These are phyloP conservation scores for Metrosideros polymorpha DNA, from an alignment of 441 rosid species.

Conservation along the genomic window DNA sequence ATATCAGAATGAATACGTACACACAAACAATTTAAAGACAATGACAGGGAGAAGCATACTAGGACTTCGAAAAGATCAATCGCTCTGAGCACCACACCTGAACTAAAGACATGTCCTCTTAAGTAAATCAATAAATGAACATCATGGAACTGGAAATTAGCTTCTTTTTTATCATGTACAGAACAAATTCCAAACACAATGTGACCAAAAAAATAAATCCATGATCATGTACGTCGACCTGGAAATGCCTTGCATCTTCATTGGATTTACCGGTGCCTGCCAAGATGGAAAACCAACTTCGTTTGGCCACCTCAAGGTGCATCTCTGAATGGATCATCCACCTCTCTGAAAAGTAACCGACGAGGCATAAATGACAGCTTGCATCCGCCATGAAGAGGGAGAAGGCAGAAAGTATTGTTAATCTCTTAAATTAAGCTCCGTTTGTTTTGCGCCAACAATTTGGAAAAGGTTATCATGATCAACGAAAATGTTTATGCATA, in stretches of 20 bases:
- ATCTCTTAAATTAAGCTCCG: neutral
- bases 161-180: conserved; percentile 9
- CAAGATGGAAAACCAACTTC: conserved; percentile 6
- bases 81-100: neutral
- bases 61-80: neutral
- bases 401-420: neutral
- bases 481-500: neutral
- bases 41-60: neutral
- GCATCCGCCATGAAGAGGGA: neutral
- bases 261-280: neutral
- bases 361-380: neutral
- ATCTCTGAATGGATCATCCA: conserved; percentile 27
- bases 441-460: neutral
- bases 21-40: neutral
- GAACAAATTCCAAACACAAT: conserved; percentile 19
- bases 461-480: neutral
- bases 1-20: neutral
- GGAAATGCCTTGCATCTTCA: conserved; percentile 2
- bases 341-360: conserved; percentile 20
- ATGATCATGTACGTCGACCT: conserved; percentile 6
- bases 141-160: neutral
- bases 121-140: neutral
- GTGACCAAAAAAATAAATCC: conserved; percentile 12
- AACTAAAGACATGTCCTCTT: neutral
- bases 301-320: neutral